phyloP scores from a whole-genome alignment of 371 early-diverging fungal species.

The Actinomucor elegans region DNA sequence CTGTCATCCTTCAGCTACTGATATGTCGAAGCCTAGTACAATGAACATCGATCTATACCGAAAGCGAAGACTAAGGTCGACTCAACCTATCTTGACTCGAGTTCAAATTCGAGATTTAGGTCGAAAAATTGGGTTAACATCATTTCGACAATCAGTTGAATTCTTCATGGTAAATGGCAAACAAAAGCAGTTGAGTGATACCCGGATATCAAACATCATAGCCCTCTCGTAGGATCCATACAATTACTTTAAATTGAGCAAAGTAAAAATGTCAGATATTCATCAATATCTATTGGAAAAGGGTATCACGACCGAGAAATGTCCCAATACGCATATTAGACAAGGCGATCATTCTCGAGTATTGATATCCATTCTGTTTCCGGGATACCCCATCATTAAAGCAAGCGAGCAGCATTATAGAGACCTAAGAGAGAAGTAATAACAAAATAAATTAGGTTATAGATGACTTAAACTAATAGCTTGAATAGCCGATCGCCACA shows the following conservation, averaged over 20 bases:
- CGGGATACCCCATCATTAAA: slow-evolving; percentile 31
- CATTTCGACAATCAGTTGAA: slow-evolving; percentile 30
- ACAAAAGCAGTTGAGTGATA: background rate
- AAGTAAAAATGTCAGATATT: slow-evolving; percentile 20
- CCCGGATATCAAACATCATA: background rate
- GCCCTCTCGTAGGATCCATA: slow-evolving; percentile 15
- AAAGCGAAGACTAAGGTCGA: slow-evolving; percentile 16
- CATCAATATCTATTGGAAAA: slow-evolving; percentile 23
- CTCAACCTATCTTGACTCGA: slow-evolving; percentile 30
- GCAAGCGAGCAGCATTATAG: slow-evolving; percentile 27
- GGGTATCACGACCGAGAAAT: slow-evolving; percentile 13
- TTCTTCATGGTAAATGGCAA: slow-evolving; percentile 25
- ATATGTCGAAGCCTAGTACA: background rate
- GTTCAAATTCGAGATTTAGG: slow-evolving; percentile 31
- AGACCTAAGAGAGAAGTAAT: slow-evolving; percentile 23
- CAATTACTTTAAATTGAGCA: slow-evolving; percentile 24
- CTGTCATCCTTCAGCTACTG: too few species aligned
- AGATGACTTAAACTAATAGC: too few species aligned
- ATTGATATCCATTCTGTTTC: slow-evolving; percentile 29
- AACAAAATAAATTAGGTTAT: too few species aligned
- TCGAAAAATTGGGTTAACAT: slow-evolving; percentile 10
- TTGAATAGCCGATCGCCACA: slow-evolving; percentile 12
- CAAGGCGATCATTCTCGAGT: slow-evolving; percentile 24
- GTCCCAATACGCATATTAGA: slow-evolving; percentile 16
- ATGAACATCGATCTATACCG: slow-evolving; percentile 18